A percentile compares a stretch with the other conserved stretches of the same genome.
Conservation (phyloP, 2,329 filamentous ascomycete genomes). For the Alternaria ethzedia region DNA sequence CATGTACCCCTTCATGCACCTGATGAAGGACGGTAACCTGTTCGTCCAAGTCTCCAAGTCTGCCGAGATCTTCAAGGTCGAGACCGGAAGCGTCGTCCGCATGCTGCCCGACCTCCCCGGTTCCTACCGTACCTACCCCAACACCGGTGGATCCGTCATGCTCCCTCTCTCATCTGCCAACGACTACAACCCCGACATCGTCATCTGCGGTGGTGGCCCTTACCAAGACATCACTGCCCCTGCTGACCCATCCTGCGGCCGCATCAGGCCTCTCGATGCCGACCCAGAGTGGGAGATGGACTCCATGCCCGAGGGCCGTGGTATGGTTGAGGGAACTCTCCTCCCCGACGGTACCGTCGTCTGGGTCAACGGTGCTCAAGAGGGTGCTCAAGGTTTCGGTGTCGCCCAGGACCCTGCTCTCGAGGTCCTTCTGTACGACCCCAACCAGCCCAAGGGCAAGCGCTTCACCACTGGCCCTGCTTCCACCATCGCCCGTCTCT, state of each 20-base stretch:
- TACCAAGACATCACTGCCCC: conserved; percentile 66
- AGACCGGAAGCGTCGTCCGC: conserved; percentile 53
- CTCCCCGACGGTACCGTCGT: conserved; percentile 69
- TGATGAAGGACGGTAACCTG: conserved; percentile 62
- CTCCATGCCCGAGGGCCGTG: conserved; percentile 63
- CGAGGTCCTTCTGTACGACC: conserved; percentile 65
- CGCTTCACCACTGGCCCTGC: conserved; percentile 58
- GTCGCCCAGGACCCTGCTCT: conserved; percentile 61
- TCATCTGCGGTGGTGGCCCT: conserved; percentile 66
- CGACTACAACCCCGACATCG: conserved; percentile 60
- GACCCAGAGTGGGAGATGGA: conserved; percentile 64
- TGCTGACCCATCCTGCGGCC: conserved; percentile 65
- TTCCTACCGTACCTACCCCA: conserved; percentile 65
- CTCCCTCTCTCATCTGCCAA: conserved; percentile 61
- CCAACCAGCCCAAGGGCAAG: conserved; percentile 57
- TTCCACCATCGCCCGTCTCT: conserved; percentile 57
- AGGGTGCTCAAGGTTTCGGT: conserved; percentile 66
- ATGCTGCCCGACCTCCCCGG: conserved; percentile 61
- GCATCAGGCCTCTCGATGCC: conserved; percentile 59
- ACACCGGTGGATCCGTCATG: conserved; percentile 65
- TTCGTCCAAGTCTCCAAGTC: conserved; percentile 65
- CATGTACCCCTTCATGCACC: conserved; percentile 69
- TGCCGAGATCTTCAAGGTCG: conserved; percentile 62
- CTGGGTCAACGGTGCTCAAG: conserved; percentile 65
- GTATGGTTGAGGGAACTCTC: conserved; percentile 66